Evolutionary conservation across 1,139 yeast species (phyloP), one percentile per base, ranked within the genome.

Genomic region (Candida sanyaensis): DNA sequence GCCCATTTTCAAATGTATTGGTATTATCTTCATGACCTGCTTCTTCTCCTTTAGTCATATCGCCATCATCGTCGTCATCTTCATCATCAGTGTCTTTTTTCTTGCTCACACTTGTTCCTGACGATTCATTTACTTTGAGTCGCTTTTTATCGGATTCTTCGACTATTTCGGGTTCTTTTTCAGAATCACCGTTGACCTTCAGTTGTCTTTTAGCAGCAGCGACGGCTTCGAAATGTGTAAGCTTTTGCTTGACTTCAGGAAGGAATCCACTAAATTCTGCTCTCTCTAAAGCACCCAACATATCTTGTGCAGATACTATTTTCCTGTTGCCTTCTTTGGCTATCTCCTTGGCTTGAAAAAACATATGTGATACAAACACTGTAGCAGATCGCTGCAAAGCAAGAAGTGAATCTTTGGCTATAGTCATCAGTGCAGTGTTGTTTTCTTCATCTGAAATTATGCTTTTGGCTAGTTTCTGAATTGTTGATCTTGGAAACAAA

Each of bases 351-450:
- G 92, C 90, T 57, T 81, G 80, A 57, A 81, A 80, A 56, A 85
- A 69, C 44, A 86, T 55, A 57, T 85, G 85, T 41, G 86, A 85
- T 26, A 86, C 88, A 63, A 85, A 87, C 3, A 87, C 84, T 0
- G 91, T 85, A 11, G 92, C 83, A 6, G 89, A 76, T 51, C 93
- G 66, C 58, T 87, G 93, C 26, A 87, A 60, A 2, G 88, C 92
- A 2, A 78, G 62, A 21, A 81, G 70, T 2, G 89, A 80, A 58
- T 87, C 95, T 60, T 84, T 86, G 12, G 88, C 82, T 42, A 75
- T 54, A 9, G 82, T 62, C 63, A 78, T 66, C 47, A 69, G 71
- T 31, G 56, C 43, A 29, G 55, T 60, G 5, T 62, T 68, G 7
- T 66, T 68, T 9, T 61, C 56, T 27, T 75, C 74, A 52, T 57